Percentiles rank a stretch among this genome's conserved stretches.
Evolutionary conservation across 2,329 filamentous ascomycete genomes (phyloP).

Genomic region (Colletotrichum sp.): DNA sequence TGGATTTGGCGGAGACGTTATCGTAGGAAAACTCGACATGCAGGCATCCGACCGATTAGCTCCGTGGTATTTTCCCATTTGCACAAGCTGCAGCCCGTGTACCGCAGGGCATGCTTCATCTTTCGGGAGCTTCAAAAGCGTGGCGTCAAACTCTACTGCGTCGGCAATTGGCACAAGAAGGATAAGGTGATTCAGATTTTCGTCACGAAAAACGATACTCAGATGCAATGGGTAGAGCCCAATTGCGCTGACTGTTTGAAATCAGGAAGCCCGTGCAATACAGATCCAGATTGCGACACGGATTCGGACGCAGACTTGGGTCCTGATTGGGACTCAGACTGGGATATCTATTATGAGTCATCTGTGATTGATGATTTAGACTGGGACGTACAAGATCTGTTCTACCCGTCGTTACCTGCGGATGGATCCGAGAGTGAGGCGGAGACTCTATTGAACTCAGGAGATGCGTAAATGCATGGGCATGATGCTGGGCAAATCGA

Average conservation of each 20-base stretch:
- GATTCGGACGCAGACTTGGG: background rate
- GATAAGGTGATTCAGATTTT: background rate
- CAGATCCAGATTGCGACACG: rapidly evolving
- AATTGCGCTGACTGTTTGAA: background rate
- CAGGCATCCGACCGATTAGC: background rate
- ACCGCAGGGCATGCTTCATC: background rate
- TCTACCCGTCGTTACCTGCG: rapidly evolving
- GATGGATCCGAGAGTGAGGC: rapidly evolving
- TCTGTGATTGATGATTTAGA: background rate
- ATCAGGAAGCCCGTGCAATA: background rate
- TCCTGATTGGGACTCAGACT: background rate
- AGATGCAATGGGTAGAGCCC: background rate
- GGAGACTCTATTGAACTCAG: background rate
- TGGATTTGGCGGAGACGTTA: background rate
- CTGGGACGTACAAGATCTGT: background rate
- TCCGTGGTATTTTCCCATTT: background rate
- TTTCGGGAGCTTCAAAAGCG: background rate
- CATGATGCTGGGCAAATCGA: rapidly evolving
- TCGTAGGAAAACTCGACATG: background rate
- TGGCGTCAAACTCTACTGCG: background rate
- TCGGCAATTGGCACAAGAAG: background rate
- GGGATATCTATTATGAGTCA: background rate
- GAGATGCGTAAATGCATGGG: background rate
- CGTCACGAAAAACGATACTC: background rate
- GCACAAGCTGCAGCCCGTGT: background rate